Evolutionary conservation across 306 rosid species (phyloP).

Genomic region (Medicago ruthenica): DNA sequence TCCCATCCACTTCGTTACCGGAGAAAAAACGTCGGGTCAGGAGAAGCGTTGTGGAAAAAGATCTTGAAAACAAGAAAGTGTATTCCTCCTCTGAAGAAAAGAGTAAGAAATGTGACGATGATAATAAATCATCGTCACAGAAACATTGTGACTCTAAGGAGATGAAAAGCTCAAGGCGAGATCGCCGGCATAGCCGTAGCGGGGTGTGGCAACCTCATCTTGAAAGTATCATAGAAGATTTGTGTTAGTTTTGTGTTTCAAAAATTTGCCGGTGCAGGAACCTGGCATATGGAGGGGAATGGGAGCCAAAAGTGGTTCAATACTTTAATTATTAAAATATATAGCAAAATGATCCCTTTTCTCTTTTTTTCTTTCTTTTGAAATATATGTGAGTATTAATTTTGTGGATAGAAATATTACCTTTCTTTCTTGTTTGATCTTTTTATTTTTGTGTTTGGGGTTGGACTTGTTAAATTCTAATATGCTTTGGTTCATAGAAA

Average conservation of each 20-base stretch:
- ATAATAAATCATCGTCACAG: not conserved
- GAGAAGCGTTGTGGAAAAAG: not conserved
- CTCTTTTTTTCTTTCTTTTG: not conserved
- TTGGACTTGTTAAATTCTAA: conserved; percentile 27
- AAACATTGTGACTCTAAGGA: conserved; percentile 46
- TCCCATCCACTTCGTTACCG: conserved; percentile 70
- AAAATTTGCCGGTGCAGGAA: conserved; percentile 45
- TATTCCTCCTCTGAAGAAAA: conserved; percentile 44
- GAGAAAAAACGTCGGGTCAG: conserved; percentile 50
- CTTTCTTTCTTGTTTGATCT: conserved; percentile 18
- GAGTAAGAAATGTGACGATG: conserved; percentile 27
- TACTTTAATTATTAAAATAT: conserved; percentile 26
- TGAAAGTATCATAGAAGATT: conserved; percentile 76
- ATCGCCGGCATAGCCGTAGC: conserved; percentile 55
- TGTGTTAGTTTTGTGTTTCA: not conserved
- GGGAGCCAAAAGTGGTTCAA: conserved; percentile 47
- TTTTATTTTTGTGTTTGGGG: not conserved
- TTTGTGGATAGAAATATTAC: conserved; percentile 60
- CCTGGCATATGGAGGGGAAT: conserved; percentile 29
- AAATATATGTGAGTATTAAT: conserved; percentile 44
- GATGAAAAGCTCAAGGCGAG: conserved; percentile 60
- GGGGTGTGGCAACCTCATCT: conserved; percentile 80
- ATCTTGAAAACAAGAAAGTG: conserved; percentile 18
- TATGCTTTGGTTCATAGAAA: conserved; percentile 31
- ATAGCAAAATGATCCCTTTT: conserved; percentile 28